Percentiles rank a stretch among this genome's conserved stretches.
These are phyloP conservation scores for Botrytis aclada DNA, from an alignment of 2,329 filamentous ascomycete species.

Conservation along the genomic window DNA sequence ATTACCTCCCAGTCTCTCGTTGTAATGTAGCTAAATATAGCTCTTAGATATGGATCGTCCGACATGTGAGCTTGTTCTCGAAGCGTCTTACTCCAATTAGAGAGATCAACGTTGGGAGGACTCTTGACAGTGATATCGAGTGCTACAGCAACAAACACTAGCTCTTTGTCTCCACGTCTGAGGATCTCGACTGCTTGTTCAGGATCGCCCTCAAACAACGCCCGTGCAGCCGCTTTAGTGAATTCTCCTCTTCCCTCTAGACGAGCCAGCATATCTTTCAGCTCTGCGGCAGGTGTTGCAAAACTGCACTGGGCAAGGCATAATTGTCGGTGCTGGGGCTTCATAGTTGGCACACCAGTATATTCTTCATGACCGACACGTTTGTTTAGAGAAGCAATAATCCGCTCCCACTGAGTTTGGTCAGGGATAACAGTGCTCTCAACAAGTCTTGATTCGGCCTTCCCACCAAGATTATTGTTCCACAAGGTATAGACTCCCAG, in stretches of 20 bases:
- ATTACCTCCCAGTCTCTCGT: slow-evolving; percentile 74
- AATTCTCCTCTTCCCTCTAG: slow-evolving; percentile 51
- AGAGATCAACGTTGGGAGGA: slow-evolving; percentile 40
- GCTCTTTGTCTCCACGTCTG: slow-evolving; percentile 63
- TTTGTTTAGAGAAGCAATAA: slow-evolving; percentile 62
- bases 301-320: slow-evolving; percentile 74
- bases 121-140: slow-evolving; percentile 60
- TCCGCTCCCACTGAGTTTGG: slow-evolving; percentile 55
- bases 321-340: slow-evolving; percentile 68
- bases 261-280: slow-evolving; percentile 45
- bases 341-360: slow-evolving; percentile 60
- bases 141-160: slow-evolving; percentile 65
- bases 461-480: slow-evolving; percentile 63
- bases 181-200: slow-evolving; percentile 67
- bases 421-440: slow-evolving; percentile 46
- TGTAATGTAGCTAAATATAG: slow-evolving; percentile 73
- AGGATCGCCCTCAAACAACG: slow-evolving; percentile 69
- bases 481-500: slow-evolving; percentile 72
- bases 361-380: slow-evolving; percentile 61
- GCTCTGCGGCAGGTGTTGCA: slow-evolving; percentile 54
- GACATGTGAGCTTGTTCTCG: slow-evolving; percentile 44
- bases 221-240: slow-evolving; percentile 74
- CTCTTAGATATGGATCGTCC: slow-evolving; percentile 75
- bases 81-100: slow-evolving; percentile 35
- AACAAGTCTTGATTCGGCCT: slow-evolving; percentile 47